Conservation (phyloP, 129 eudicot genomes). For the Centrapalus pauciflorus region DNA sequence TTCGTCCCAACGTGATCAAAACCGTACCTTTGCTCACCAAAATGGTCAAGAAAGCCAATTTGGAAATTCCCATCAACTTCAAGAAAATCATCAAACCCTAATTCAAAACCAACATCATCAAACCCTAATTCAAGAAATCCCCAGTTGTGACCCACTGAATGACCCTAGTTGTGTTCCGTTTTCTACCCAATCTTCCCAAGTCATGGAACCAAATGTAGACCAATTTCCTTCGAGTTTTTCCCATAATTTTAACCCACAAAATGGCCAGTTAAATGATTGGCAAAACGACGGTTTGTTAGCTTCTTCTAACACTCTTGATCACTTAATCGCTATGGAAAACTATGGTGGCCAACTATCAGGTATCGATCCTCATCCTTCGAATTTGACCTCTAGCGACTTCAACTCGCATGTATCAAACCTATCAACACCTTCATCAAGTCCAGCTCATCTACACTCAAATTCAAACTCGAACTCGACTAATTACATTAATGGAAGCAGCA, state of each 20-base stretch:
- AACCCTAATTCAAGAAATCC: slow-evolving; percentile 33
- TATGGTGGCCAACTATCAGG: slow-evolving; percentile 35
- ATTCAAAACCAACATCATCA: slow-evolving; percentile 45
- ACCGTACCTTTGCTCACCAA: slow-evolving; percentile 28
- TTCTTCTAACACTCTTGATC: slow-evolving; percentile 21
- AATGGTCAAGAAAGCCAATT: slow-evolving; percentile 26
- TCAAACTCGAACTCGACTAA: slow-evolving; percentile 37
- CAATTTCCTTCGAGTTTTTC: slow-evolving; percentile 32
- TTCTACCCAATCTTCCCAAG: slow-evolving; percentile 36
- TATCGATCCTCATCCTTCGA: slow-evolving; percentile 30
- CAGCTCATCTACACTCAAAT: slow-evolving; percentile 45
- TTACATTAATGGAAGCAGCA: slow-evolving; percentile 33
- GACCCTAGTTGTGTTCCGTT: slow-evolving; percentile 27
- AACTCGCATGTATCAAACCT: slow-evolving; percentile 32
- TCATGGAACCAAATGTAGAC: slow-evolving; percentile 37
- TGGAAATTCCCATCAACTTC: slow-evolving; percentile 22
- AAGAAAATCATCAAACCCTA: slow-evolving; percentile 30
- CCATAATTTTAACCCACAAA: slow-evolving; percentile 34
- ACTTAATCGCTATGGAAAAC: slow-evolving; percentile 23
- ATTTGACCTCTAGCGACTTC: slow-evolving; percentile 25
- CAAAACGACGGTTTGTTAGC: slow-evolving; percentile 24
- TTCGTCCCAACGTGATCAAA: slow-evolving; percentile 42
- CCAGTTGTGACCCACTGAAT: slow-evolving; percentile 29
- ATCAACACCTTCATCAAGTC: slow-evolving; percentile 62
- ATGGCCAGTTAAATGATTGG: slow-evolving; percentile 42